A percentile compares a stretch with the other conserved stretches of the same genome.
Conservation (phyloP, 1,284 basidiomycete genomes). For the Meira nashicola region DNA sequence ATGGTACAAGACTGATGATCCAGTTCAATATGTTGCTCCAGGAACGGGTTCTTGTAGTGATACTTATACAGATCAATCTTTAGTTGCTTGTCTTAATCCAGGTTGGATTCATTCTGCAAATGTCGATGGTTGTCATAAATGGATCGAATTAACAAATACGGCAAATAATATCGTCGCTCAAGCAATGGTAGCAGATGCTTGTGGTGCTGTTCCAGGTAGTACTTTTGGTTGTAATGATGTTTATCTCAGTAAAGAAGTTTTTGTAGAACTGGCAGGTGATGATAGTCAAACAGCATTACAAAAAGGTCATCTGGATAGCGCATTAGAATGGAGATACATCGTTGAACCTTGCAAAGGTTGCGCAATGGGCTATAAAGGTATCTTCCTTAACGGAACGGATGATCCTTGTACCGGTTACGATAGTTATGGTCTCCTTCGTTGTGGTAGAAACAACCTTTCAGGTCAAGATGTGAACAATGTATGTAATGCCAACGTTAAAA, state of each 20-base stretch:
- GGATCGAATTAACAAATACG: not conserved
- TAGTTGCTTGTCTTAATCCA: conserved; percentile 3
- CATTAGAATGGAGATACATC: not conserved
- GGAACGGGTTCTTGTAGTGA: not conserved
- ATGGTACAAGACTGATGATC: not conserved
- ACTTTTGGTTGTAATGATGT: conserved; percentile 11
- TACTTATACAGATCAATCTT: not conserved
- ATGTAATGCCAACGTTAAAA: too few relatives aligned
- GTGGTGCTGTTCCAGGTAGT: not conserved
- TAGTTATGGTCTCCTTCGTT: too few relatives aligned
- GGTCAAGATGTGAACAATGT: too few relatives aligned
- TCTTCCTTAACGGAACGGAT: not conserved
- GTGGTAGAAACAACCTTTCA: too few relatives aligned
- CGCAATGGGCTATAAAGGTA: not conserved
- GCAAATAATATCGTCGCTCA: not conserved
- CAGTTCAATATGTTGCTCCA: not conserved
- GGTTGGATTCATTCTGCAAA: not conserved
- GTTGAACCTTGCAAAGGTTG: not conserved
- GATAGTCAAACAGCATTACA: not conserved
- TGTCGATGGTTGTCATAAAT: not conserved
- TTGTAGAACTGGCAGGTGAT: not conserved
- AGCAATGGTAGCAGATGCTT: conserved; percentile 5
- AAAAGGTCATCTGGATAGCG: not conserved
- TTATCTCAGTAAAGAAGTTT: not conserved
- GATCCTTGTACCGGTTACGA: not conserved